Evolutionary conservation across 2,329 filamentous ascomycete species (phyloP).

Genomic region (Colletotrichum chrysophilum): DNA sequence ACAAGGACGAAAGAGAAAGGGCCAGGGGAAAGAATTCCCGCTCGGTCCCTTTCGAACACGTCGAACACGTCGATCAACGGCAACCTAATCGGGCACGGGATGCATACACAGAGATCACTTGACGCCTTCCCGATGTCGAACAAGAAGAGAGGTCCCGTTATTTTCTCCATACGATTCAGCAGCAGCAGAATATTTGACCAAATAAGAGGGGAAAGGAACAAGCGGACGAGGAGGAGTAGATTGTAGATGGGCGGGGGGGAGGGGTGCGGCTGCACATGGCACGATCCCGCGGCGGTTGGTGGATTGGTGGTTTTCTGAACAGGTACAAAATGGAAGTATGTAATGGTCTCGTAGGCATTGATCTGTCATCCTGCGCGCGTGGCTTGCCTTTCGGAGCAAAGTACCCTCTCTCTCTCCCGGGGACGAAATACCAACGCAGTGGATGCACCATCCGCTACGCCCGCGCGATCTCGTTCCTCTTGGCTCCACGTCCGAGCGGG

Average conservation of each 20-base stretch:
- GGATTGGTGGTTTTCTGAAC: neutral
- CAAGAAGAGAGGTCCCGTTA: neutral
- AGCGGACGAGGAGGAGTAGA: neutral
- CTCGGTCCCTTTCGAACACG: neutral
- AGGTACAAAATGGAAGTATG: neutral
- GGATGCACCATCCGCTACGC: neutral
- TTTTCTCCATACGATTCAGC: neutral
- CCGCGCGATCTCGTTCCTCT: neutral
- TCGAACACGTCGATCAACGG: slow-evolving; percentile 8
- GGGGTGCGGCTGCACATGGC: neutral
- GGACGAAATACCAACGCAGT: neutral
- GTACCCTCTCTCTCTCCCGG: neutral
- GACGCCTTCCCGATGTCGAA: neutral
- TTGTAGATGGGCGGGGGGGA: neutral
- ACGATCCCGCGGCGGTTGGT: neutral
- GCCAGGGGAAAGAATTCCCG: neutral
- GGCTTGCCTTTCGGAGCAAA: neutral
- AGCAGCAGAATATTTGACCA: neutral
- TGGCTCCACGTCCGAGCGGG: neutral
- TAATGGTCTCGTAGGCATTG: neutral
- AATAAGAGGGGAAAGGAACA: neutral
- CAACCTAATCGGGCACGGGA: neutral
- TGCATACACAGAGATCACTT: slow-evolving; percentile 9
- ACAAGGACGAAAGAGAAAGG: neutral
- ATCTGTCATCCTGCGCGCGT: neutral